A percentile compares a stretch with the other conserved stretches of the same genome.
Evolutionary conservation across 2,329 filamentous ascomycete species (phyloP).

Genomic region (Arthrobotrys sphaeroides): DNA sequence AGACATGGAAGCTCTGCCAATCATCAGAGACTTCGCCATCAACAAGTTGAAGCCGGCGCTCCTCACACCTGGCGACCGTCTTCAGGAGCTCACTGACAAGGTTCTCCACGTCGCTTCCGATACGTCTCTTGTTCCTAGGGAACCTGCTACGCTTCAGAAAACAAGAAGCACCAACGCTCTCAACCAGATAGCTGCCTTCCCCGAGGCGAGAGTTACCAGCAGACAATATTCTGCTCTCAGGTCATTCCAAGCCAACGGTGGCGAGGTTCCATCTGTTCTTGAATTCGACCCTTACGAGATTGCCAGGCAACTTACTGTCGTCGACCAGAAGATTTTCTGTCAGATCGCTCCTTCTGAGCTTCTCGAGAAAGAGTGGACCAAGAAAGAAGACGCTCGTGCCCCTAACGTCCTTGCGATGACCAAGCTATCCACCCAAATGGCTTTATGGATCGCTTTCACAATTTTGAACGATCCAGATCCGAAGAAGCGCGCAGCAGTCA

Average conservation of each 20-base stretch:
- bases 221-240: slow-evolving; percentile 77
- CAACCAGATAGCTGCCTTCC: slow-evolving; percentile 61
- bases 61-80: slow-evolving; percentile 79
- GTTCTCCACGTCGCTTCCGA: slow-evolving; percentile 72
- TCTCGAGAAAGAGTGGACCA: slow-evolving; percentile 91
- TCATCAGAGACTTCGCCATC: slow-evolving; percentile 83
- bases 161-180: slow-evolving; percentile 60
- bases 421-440: slow-evolving; percentile 86
- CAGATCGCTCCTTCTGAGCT: slow-evolving; percentile 92
- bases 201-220: slow-evolving; percentile 77
- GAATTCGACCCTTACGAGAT: slow-evolving; percentile 93
- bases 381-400: slow-evolving; percentile 79
- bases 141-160: slow-evolving; percentile 76
- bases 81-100: slow-evolving; percentile 80
- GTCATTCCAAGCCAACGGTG: slow-evolving; percentile 75
- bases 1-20: slow-evolving; percentile 77
- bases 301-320: slow-evolving; percentile 89
- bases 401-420: slow-evolving; percentile 96
- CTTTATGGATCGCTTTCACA: slow-evolving; percentile 90
- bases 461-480: slow-evolving; percentile 88
- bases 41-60: slow-evolving; percentile 74
- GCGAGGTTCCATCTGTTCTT: slow-evolving; percentile 75
- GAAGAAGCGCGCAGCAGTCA: slow-evolving; percentile 87
- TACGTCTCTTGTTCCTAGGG: slow-evolving; percentile 81
- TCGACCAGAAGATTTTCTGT: slow-evolving; percentile 90